Evolutionary conservation across 2,329 filamentous ascomycete genomes (phyloP), one percentile per base, ranked within the genome.

Genomic region (Arthrinium puccinioides): DNA sequence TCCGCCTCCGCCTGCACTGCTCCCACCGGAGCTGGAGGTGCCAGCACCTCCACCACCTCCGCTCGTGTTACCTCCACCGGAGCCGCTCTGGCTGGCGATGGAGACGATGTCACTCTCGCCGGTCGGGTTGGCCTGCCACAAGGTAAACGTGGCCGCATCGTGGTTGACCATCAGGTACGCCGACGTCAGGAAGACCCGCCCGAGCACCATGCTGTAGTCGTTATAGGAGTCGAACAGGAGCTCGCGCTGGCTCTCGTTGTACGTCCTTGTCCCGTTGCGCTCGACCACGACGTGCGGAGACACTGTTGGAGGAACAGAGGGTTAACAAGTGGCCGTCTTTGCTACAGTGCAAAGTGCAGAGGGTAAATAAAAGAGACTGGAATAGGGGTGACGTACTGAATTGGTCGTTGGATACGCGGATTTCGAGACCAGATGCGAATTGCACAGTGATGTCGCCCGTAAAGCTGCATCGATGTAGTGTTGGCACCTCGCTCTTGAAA

Each of bases 111-210:
- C 20, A 10, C 15, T 18, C 14, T 9, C 18, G 3, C 9, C 6
- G 14, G 32, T 38, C 8, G 39, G 44, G 32, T 46, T 42, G 8
- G 39, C 44, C 4, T 40, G 18, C 52, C 41, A 50, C 11, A 52
- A 41, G 16, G 47, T 48, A 20, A 52, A 55, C 34, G 42, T n/a
- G 9, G 37, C 25, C 9, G 37, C 29, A 20, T 54, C 51, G 24
- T 59, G 44, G 37, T 60, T 54, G 32, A 56, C 46, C 24, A 52
- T 44, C 10, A 60, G 40, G 29, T 60, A 58, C 2, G 53, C 50
- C 11, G 47, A 40, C 6, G 53, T 49, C 13, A 61, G 46, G 39
- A 61, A 61, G 14, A 50, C 43, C 16, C 45, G 40, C 16, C 55
- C 56, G 6, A 60, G 29, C 13, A 41, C 21, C 3, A 1, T 57